These are phyloP conservation scores for Daldinia decipiens DNA, from an alignment of 495 filamentous ascomycete genomes.

Conservation along the genomic window DNA sequence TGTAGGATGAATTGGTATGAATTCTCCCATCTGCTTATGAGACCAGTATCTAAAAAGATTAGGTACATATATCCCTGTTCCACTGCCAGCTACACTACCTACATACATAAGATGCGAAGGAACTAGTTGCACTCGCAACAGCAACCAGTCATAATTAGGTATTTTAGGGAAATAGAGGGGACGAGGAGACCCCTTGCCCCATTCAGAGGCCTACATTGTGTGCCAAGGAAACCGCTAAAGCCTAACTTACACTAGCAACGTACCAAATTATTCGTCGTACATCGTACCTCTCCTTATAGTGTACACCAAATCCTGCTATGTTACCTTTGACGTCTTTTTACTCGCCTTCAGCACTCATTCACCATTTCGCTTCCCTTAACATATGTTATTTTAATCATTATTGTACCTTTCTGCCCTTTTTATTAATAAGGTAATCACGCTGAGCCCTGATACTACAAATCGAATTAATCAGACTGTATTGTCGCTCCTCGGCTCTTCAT, in stretches of 20 bases:
- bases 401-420: background rate
- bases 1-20: background rate
- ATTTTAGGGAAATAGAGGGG: background rate
- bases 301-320: constrained; percentile 26
- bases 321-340: constrained; percentile 20
- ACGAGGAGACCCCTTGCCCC: background rate
- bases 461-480: background rate
- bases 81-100: background rate
- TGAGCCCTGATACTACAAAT: background rate
- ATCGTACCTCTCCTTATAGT: constrained; percentile 1
- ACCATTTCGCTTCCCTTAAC: background rate
- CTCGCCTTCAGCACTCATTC: constrained; percentile 7
- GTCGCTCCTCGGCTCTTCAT: background rate
- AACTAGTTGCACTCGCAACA: background rate
- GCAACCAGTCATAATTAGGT: background rate
- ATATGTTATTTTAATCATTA: constrained; percentile 14
- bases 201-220: constrained; percentile 5
- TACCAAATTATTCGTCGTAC: constrained; percentile 10
- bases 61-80: background rate
- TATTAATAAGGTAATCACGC: constrained; percentile 2
- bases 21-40: background rate
- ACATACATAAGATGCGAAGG: background rate
- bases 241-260: background rate
- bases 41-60: background rate
- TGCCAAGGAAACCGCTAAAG: constrained; percentile 31